phyloP scores from a whole-genome alignment of 257 asterid species.

The Nicotiana undulata region DNA sequence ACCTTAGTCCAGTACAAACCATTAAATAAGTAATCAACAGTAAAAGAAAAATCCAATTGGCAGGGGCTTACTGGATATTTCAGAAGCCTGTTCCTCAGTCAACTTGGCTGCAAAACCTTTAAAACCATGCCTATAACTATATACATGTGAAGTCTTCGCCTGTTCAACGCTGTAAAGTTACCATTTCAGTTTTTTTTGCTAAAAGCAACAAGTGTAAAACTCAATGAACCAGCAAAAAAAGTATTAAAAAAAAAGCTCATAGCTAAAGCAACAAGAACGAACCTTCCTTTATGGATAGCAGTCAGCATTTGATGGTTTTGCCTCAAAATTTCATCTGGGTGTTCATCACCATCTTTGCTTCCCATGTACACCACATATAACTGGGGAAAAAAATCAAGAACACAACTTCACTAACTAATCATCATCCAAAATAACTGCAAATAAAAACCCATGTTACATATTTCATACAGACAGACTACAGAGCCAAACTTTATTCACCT shows the following conservation, averaged over 20 bases:
- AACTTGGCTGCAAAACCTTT: constrained; percentile 96
- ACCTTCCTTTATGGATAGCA: constrained; percentile 80
- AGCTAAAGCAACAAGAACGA: neutral
- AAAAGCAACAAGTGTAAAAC: constrained; percentile 3
- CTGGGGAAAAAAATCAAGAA: constrained; percentile 23
- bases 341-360: constrained; percentile 44
- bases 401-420: neutral
- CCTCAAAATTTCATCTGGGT: constrained; percentile 69
- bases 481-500: constrained; percentile 34
- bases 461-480: neutral
- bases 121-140: constrained; percentile 82
- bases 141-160: constrained; percentile 79
- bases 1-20: neutral
- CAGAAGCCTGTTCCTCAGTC: constrained; percentile 72
- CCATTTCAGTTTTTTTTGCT: constrained; percentile 7
- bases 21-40: neutral
- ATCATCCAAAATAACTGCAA: neutral
- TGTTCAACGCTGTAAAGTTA: constrained; percentile 51
- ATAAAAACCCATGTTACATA: neutral
- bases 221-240: neutral
- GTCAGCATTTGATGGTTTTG: constrained; percentile 70
- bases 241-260: neutral
- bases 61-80: constrained; percentile 51
- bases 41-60: neutral
- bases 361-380: constrained; percentile 97